Evolutionary conservation across 2,329 filamentous ascomycete genomes (phyloP).

Genomic region (Xylaria multiplex): DNA sequence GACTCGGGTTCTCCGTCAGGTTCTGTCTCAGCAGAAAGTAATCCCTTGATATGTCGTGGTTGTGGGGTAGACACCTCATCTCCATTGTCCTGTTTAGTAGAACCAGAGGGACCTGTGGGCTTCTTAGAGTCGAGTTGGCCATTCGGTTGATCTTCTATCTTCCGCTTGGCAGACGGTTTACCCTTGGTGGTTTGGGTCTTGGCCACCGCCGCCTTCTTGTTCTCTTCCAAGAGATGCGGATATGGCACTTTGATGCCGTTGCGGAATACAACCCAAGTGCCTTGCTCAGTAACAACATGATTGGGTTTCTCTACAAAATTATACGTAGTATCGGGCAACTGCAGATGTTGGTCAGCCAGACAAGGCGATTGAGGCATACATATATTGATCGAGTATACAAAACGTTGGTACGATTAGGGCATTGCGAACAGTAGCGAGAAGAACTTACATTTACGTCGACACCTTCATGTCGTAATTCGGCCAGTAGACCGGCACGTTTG

Average conservation of each 20-base stretch:
- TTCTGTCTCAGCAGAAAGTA: constrained; percentile 51
- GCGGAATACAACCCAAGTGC: constrained; percentile 42
- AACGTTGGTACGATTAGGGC: not conserved
- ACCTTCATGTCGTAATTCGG: constrained; percentile 45
- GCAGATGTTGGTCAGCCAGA: constrained; percentile 32
- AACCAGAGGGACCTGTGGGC: constrained; percentile 49
- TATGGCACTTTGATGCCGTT: constrained; percentile 50
- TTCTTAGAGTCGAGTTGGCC: constrained; percentile 62
- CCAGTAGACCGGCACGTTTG: constrained; percentile 44
- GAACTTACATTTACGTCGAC: constrained; percentile 44
- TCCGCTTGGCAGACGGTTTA: constrained; percentile 58
- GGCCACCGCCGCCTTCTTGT: constrained; percentile 46
- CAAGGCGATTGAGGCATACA: constrained; percentile 19
- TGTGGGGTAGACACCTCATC: constrained; percentile 48
- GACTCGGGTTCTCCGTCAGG: constrained; percentile 49
- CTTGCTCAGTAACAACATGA: constrained; percentile 42
- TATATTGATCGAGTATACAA: constrained; percentile 3
- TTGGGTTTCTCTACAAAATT: constrained; percentile 42
- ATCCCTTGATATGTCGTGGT: constrained; percentile 55
- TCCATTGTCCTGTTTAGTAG: constrained; percentile 43
- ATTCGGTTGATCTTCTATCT: constrained; percentile 61
- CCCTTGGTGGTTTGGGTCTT: constrained; percentile 49
- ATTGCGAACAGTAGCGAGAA: not conserved
- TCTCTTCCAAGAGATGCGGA: constrained; percentile 49
- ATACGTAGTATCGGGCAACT: constrained; percentile 46